Base-by-base conservation (phyloP, 768 basidiomycete genomes). In the Auricularia auricula-judae region DNA sequence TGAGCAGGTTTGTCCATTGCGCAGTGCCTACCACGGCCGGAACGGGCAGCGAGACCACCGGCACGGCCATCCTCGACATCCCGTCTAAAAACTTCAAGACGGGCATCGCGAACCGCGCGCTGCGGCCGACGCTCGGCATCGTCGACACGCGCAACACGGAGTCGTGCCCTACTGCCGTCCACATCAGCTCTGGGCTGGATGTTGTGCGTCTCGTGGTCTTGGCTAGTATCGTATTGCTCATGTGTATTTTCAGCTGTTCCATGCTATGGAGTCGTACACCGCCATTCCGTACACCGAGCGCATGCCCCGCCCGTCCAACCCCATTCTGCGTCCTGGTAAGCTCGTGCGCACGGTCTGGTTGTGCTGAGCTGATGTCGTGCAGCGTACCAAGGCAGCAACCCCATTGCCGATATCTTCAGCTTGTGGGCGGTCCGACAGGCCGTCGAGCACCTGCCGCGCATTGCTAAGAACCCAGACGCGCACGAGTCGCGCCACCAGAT, bases 281-380 rank as follows among this genome's bases (percentile, higher is more conserved):
- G 91, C 93, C 4, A 94, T 97, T 68, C 93, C 92, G 86, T 96
- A 96, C 74, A 87, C 86, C 21, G 91, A 96, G 74, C 88, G 96
- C 61, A 86, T 82, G 1, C 96, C 95, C 4, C 84, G 96, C 33
- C 96, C 96, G 2, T 71, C 83, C 8, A 97, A 98, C 75, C 96
- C 96, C 2, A 88, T 94, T 51, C 76, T 91, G 53, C 83, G 96
- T 53, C 96, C 96, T 34, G 65, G 65, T 65, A 23, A 8, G 62
- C 36, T 43, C 34, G 34, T 29, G 29, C 29, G 42, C 39, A 10
- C 34, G 36, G 16, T 18, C 3, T 11, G 18, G 14, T 16, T 16
- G n/a, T 56, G 4, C 35, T 62, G 11, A 14, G 29, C 39, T 42
- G 39, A 42, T 14, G 7, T 42, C 8, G 7, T 14, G 8, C 39